Evolutionary conservation across 2,329 filamentous ascomycete genomes (phyloP), one percentile per base, ranked within the genome.

Genomic region (Cladobotryum protrusum): DNA sequence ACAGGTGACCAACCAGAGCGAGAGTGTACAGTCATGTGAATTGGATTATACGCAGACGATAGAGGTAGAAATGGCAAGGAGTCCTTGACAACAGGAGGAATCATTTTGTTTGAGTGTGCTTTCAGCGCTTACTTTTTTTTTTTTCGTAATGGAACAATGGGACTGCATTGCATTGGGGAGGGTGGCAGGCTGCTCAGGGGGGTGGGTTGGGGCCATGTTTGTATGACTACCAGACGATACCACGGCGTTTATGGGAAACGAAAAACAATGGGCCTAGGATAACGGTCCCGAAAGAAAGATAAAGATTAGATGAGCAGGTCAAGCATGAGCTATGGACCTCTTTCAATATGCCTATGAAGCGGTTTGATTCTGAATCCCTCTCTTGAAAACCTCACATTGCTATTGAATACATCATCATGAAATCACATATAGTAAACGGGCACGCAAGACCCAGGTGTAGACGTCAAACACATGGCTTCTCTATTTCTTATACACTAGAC

Each of bases 11-110:
- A 71, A 35, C 67, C 70, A 1, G 75, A 77, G 51, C 67, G 75
- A 54, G 74, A 77, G 58, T 77, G 75, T 57, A 61, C 57, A 9
- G 63, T 77, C 46, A 77, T 77, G 75, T 77, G 60, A 54, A 36
- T 45, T 34, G 17, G 20, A n/a, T 24, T 12, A 15, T 12, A 8
- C 39, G 11, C 7, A 20, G 5, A 42, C 13, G 15, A 20, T 42
- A 18, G 15, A 20, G 18, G 15, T 42, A 18, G 39, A 37, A 6
- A 37, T 37, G 35, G 13, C n/a, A 37, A 29, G 11, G 24, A 29
- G 6, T 9, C 24, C 11, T 12, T 41, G 18, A 34, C 42, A 40
- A 24, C 29, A 35, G 41, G 20, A 9, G 18, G 32, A 3, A 33
- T n/a, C 34, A 33, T 20, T 34, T 19, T 45, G 34, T 34, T 19